Evolutionary conservation across 805 yeast species (phyloP), one percentile per base, ranked within the genome.

Genomic region (Metschnikowia hibisci): DNA sequence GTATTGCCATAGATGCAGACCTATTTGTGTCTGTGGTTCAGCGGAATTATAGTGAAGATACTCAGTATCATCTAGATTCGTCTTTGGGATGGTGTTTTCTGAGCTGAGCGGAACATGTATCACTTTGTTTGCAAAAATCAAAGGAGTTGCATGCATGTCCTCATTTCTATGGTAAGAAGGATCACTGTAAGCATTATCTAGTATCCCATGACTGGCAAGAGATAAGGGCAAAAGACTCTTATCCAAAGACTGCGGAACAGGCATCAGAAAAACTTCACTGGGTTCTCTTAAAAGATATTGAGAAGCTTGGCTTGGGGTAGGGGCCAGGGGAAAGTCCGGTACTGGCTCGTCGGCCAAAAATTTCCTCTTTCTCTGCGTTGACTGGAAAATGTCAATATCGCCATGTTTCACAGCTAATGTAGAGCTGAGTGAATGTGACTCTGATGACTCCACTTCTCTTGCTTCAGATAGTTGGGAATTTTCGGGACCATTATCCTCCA

Each of bases 91-190:
- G 4, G 30, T 30, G 6, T 27, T 32, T 0, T 80, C 74, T 10
- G 62, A 59, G 7, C 26, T 36, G 8, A 45, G 51, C 0, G 69
- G 70, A 1, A 85, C 61, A 1, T 62, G 64, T 47, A 81, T 80
- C 50, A 75, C 78, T 47, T 73, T 78, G 5, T 89, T 90, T 1
- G 90, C 90, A 61, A 79, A 82, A 0, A 77, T 61, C 42, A 83
- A 75, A 0, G 91, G 82, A 5, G 60, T 54, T 2, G 78, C n/a
- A 10, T 68, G 82, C 6, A 75, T 64, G 51, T 87, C 90, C 1
- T 60, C 54, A 0, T 67, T 52, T 12, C 74, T 70, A 22, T 81
- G 74, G 52, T 79, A 90, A 50, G 64, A 79, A 0, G 96, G 95
- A 48, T 78, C 84, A 1, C 53, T 44, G 55, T 84, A 82, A 11